Evolutionary conservation across 2,329 filamentous ascomycete species (phyloP).

Genomic region (Alternaria panax): DNA sequence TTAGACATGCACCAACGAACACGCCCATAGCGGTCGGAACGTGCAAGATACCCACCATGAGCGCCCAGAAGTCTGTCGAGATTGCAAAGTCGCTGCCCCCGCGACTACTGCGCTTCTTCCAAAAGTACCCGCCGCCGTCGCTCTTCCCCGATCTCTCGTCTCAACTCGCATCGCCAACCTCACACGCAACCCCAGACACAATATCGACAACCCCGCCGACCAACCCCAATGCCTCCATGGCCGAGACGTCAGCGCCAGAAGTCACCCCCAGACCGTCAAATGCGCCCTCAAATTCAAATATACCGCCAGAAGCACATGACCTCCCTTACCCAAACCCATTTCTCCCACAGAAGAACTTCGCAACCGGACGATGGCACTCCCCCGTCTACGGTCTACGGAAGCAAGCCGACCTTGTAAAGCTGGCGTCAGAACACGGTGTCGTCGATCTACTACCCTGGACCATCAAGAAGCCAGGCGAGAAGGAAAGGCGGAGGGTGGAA

Average conservation of each 20-base stretch:
- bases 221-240: conserved; percentile 52
- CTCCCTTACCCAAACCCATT: conserved; percentile 77
- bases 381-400: conserved; percentile 83
- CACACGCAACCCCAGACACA: conserved; percentile 15
- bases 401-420: conserved; percentile 89
- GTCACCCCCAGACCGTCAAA: conserved; percentile 26
- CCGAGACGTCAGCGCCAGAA: conserved; percentile 39
- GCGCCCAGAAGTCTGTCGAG: conserved; percentile 49
- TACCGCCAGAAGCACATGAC: conserved; percentile 44
- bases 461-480: conserved; percentile 75
- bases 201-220: conserved; percentile 33
- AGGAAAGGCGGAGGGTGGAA: conserved; percentile 75
- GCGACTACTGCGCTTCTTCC: conserved; percentile 85
- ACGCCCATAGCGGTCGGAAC: conserved; percentile 8
- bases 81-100: conserved; percentile 77
- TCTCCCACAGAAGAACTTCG: conserved; percentile 76
- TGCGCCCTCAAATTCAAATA: conserved; percentile 20
- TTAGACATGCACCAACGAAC: conserved; percentile 7
- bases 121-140: conserved; percentile 78
- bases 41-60: conserved; percentile 31
- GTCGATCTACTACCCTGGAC: conserved; percentile 81
- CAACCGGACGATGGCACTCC: conserved; percentile 82
- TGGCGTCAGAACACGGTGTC: conserved; percentile 79
- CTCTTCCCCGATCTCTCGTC: conserved; percentile 50
- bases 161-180: conserved; percentile 22